Evolutionary conservation across 1,284 basidiomycete species (phyloP), one percentile per base, ranked within the genome.

Genomic region (Thelephora terrestris): DNA sequence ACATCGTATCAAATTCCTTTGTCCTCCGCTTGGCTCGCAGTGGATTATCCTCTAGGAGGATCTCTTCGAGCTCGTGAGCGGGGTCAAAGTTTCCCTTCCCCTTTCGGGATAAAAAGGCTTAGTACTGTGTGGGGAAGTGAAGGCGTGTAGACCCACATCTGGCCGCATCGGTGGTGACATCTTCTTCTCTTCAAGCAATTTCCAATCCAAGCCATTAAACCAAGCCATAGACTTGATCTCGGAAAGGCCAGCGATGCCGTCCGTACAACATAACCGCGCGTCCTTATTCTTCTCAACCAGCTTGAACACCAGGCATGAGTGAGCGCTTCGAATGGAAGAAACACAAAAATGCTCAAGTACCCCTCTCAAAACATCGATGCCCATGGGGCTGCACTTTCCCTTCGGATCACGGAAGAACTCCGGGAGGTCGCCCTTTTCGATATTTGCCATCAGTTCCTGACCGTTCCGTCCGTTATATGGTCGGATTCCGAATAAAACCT

Each of bases 11-110:
- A 7, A 89, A 64, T 62, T 96, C 91, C 23, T 70, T 75, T 62
- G 94, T 96, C 43, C 94, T 79, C 65, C 93, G 96, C 47, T 87
- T 78, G 54, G 94, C 92, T 54, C 91, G 96, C 40, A 98, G 70
- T 20, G 94, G 94, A 65, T 97, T 98, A 68, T 98, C 94, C 52
- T 94, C 94, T 71, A 98, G 78, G 59, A 98, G 66, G 60, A 97
- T 84, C 66, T 98, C 95, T 62, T 99, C 94, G 6, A 98, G 76
- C 68, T 98, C 95, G 62, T 98, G 93, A 32, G 91, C 85, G 25
- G 95, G 90, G 60, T 99, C 95, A 66, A 99, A 99, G 67, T 98
- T 98, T 27, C 92, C 91, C 64, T 86, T 86, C 63, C 93, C 92
- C 63, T 84, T 81, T 90, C 95, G n/a, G n/a, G n/a, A n/a, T n/a